A percentile compares a stretch with the other conserved stretches of the same genome.
phyloP scores from a whole-genome alignment of 257 asterid species.

The Solanum chmielewskii region DNA sequence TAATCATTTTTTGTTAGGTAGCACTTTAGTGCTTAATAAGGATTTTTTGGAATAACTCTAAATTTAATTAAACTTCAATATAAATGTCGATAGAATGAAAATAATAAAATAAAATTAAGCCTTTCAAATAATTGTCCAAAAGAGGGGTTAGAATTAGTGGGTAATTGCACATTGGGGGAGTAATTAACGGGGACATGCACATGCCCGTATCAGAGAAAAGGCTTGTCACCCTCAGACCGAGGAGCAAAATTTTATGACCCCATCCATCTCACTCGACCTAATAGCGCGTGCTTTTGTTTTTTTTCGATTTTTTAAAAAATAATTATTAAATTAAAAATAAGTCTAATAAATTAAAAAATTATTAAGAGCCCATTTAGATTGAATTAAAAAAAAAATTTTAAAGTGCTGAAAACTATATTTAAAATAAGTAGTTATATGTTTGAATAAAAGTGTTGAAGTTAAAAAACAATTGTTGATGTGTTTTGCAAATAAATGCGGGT shows the following conservation, averaged over 20 bases:
- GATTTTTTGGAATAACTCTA: accelerated
- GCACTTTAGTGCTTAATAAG: background rate
- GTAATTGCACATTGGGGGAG: background rate
- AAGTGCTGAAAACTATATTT: too few relatives aligned
- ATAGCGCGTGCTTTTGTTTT: background rate
- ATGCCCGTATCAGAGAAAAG: background rate
- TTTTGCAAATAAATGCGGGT: too few relatives aligned
- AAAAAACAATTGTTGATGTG: too few relatives aligned
- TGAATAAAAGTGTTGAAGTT: too few relatives aligned
- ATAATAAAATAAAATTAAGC: background rate
- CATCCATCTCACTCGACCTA: background rate
- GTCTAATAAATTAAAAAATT: too few relatives aligned
- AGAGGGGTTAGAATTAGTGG: background rate
- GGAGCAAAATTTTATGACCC: background rate
- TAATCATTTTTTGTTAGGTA: accelerated
- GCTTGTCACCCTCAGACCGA: background rate
- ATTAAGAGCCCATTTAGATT: too few relatives aligned
- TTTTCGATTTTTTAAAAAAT: background rate
- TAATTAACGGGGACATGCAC: slow-evolving; percentile 1
- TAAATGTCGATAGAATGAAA: too few relatives aligned
- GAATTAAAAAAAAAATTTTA: too few relatives aligned
- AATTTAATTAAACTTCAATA: too few relatives aligned
- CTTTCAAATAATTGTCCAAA: background rate
- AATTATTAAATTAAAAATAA: too few relatives aligned
- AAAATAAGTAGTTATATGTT: too few relatives aligned